A percentile compares a stretch with the other conserved stretches of the same genome.
phyloP scores from a whole-genome alignment of 805 yeast genomes.

The Metschnikowia rubicola region DNA sequence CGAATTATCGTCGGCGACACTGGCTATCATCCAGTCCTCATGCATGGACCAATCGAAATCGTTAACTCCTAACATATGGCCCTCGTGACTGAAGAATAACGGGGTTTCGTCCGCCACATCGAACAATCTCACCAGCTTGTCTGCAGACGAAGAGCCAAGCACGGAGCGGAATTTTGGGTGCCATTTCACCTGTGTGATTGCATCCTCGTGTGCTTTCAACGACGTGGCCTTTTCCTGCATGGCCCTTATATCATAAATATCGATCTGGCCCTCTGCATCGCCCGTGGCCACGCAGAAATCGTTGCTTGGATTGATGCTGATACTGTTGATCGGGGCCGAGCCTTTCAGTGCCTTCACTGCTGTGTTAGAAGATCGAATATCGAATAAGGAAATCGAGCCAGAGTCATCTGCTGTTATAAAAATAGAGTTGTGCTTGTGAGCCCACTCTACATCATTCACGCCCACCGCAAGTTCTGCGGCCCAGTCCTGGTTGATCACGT shows the following conservation, averaged over 20 bases:
- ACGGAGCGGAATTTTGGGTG: slow-evolving; percentile 53
- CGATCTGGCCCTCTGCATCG: slow-evolving; percentile 52
- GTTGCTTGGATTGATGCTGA: slow-evolving; percentile 58
- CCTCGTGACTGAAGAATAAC: slow-evolving; percentile 68
- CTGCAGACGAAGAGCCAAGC: slow-evolving; percentile 64
- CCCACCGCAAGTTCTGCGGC: slow-evolving; percentile 31
- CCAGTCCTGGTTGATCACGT: slow-evolving; percentile 7
- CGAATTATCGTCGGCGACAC: slow-evolving; percentile 82
- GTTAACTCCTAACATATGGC: slow-evolving; percentile 83
- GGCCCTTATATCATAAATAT: slow-evolving; percentile 64
- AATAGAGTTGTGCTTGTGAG: slow-evolving; percentile 55
- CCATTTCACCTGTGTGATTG: slow-evolving; percentile 72
- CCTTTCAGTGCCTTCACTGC: slow-evolving; percentile 4
- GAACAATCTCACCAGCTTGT: slow-evolving; percentile 60
- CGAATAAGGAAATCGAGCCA: slow-evolving; percentile 22
- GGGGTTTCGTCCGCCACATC: slow-evolving; percentile 38
- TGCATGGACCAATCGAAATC: slow-evolving; percentile 81
- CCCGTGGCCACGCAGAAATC: slow-evolving; percentile 65
- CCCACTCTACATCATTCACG: slow-evolving; percentile 72
- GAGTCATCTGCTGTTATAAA: slow-evolving; percentile 70
- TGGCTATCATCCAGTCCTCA: slow-evolving; percentile 65
- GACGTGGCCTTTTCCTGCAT: slow-evolving; percentile 9
- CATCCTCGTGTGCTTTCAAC: slow-evolving; percentile 43
- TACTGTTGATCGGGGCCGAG: slow-evolving; percentile 48
- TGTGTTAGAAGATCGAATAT: slow-evolving; percentile 23